These are phyloP conservation scores for Dothideomycetes sp. DNA, from an alignment of 2,329 filamentous ascomycete species.

Conservation along the genomic window DNA sequence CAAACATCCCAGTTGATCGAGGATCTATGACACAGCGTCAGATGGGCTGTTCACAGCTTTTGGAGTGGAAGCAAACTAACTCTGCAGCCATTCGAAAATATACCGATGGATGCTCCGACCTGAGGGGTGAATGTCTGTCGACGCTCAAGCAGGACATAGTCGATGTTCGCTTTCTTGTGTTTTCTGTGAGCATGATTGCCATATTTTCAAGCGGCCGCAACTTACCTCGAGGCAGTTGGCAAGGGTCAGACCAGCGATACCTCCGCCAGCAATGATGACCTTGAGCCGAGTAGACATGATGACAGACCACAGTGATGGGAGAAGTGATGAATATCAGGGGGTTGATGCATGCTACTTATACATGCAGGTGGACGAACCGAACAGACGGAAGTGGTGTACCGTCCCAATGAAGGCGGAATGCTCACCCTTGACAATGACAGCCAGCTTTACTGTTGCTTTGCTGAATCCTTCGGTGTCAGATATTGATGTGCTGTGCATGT, in stretches of 20 bases:
- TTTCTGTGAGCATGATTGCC: constrained; percentile 8
- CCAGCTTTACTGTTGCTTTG: no score
- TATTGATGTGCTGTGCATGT: no score
- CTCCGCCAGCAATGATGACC: constrained; percentile 42
- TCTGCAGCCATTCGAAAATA: constrained; percentile 34
- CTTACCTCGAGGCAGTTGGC: constrained; percentile 36
- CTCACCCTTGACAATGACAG: no score
- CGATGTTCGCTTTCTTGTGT: constrained; percentile 32
- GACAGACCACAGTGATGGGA: neutral
- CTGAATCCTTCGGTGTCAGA: no score
- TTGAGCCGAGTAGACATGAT: neutral
- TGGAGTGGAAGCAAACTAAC: constrained; percentile 14
- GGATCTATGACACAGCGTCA: constrained; percentile 21
- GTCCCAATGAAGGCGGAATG: no score
- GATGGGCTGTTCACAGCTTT: neutral
- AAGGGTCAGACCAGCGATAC: constrained; percentile 40
- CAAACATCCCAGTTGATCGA: constrained; percentile 43
- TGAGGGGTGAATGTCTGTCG: constrained; percentile 35
- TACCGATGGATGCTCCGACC: constrained; percentile 40
- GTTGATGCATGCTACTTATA: no score
- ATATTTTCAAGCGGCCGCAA: no score
- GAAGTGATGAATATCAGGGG: no score
- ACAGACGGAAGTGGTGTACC: no score
- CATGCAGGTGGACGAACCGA: no score
- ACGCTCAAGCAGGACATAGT: constrained; percentile 43